Evolutionary conservation across 306 rosid genomes (phyloP), one percentile per base, ranked within the genome.

Genomic region (Rosa lucieae): DNA sequence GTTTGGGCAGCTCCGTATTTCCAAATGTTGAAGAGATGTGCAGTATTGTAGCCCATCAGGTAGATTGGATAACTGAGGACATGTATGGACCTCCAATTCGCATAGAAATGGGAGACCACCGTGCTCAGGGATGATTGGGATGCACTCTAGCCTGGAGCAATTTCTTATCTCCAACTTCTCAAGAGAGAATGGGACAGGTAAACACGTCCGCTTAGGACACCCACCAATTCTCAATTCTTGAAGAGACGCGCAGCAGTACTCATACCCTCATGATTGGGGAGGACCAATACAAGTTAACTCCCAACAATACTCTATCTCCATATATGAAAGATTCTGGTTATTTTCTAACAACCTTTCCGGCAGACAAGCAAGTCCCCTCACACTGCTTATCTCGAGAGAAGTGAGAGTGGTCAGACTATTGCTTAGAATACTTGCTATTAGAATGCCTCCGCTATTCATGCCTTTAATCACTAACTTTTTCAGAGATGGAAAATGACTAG

Each of bases 141-240:
- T 26, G 67, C 18, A 61, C 67, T 61, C 39, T 6, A 29, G n/a
- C 6, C 4, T 6, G 10, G 1, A 0, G 10, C 23, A 10, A 0
- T 1, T 1, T 9, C 5, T 0, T 18, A 52, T 5, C 18, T 2
- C 8, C 68, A 62, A 62, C 5, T 4, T 5, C 42, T 29, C 9
- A 5, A 62, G 68, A 62, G 43, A 63, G 29, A 26, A 1, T 26
- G 29, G 29, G 1, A 26, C 1, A 26, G 29, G 43, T 29, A 62
- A 32, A 62, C 15, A 62, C 68, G 9, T 62, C 43, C 29, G 20
- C 32, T 32, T 10, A 23, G 17, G 13, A 32, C 42, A 62, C 10
- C 3, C 0, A 6, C 0, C 0, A 13, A 62, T 26, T 1, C 0
- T 10, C 0, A 62, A 8, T 13, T 35, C 5, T 7, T 26, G 6